Conservation (phyloP, 2,329 filamentous ascomycete species). For the Trichoderma citrinoviride region DNA sequence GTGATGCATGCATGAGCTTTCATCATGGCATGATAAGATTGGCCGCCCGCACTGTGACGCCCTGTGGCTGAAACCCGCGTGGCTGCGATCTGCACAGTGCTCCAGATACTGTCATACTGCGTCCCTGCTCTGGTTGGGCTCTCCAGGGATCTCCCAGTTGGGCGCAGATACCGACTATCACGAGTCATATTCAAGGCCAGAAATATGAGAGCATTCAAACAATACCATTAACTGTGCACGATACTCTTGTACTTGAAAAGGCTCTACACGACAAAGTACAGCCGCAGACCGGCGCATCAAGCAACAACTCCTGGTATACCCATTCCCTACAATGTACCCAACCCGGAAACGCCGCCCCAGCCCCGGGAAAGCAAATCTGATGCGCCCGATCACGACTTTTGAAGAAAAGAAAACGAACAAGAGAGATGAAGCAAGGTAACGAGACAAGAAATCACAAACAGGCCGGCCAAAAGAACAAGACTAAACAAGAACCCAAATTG, state of each 20-base stretch:
- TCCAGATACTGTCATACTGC: not conserved
- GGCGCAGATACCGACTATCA: not conserved
- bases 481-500: not conserved
- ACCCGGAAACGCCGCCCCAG: slow-evolving; percentile 15
- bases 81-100: not conserved
- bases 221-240: slow-evolving; percentile 19
- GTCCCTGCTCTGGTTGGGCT: not conserved
- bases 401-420: not conserved
- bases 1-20: slow-evolving; percentile 13
- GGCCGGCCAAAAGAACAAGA: not conserved
- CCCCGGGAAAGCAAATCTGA: slow-evolving; percentile 4
- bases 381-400: slow-evolving; percentile 10
- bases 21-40: slow-evolving; percentile 10
- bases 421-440: not conserved
- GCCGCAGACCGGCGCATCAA: slow-evolving; percentile 15
- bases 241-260: slow-evolving; percentile 4
- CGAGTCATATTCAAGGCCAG: not conserved
- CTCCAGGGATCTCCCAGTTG: not conserved
- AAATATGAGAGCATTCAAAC: not conserved
- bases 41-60: slow-evolving; percentile 5
- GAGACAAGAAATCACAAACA: not conserved
- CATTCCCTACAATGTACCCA: not conserved
- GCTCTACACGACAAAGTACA: not conserved
- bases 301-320: slow-evolving; percentile 19
- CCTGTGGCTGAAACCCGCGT: slow-evolving; percentile 11